These are phyloP conservation scores for Mycosphaerella sp. DNA, from an alignment of 2,329 filamentous ascomycete species.

Conservation along the genomic window DNA sequence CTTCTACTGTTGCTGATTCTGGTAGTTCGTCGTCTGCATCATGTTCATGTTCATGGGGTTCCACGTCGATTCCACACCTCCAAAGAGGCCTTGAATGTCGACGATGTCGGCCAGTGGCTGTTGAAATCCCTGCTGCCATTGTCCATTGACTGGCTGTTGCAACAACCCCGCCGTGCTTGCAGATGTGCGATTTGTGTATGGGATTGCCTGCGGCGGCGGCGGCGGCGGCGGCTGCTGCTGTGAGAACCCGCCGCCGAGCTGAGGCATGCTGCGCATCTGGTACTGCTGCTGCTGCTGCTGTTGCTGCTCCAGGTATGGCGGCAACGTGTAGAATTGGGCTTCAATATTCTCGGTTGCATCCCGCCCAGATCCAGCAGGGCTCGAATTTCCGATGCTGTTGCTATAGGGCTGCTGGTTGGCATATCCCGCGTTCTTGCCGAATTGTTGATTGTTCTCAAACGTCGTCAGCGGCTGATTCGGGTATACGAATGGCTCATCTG, in stretches of 20 bases:
- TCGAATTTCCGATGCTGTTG: slow-evolving; percentile 10
- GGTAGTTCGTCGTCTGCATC: slow-evolving; percentile 18
- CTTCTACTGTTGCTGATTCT: slow-evolving; percentile 8
- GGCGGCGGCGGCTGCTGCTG: background rate
- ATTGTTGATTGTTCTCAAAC: slow-evolving; percentile 43
- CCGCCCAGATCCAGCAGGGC: slow-evolving; percentile 13
- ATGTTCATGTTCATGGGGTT: slow-evolving; percentile 27
- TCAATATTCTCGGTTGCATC: slow-evolving; percentile 55
- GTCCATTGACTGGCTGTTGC: slow-evolving; percentile 14
- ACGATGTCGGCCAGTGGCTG: slow-evolving; percentile 28
- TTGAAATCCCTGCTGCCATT: slow-evolving; percentile 24
- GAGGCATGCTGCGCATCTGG: slow-evolving; percentile 15
- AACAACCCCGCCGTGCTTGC: slow-evolving; percentile 15
- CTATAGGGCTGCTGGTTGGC: slow-evolving; percentile 14
- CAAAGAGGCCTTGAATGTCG: slow-evolving; percentile 35
- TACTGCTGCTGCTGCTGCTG: slow-evolving; percentile 17
- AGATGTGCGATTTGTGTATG: slow-evolving; percentile 20
- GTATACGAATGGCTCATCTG: slow-evolving; percentile 67
- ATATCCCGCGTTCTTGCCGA: slow-evolving; percentile 21
- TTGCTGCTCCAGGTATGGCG: slow-evolving; percentile 60
- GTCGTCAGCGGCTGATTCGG: slow-evolving; percentile 66
- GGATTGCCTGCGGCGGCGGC: slow-evolving; percentile 6
- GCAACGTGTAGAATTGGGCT: slow-evolving; percentile 65
- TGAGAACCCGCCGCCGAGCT: slow-evolving; percentile 18
- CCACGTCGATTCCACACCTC: slow-evolving; percentile 31